Evolutionary conservation across 2,329 filamentous ascomycete genomes (phyloP).

Genomic region (Penicillium sp.): DNA sequence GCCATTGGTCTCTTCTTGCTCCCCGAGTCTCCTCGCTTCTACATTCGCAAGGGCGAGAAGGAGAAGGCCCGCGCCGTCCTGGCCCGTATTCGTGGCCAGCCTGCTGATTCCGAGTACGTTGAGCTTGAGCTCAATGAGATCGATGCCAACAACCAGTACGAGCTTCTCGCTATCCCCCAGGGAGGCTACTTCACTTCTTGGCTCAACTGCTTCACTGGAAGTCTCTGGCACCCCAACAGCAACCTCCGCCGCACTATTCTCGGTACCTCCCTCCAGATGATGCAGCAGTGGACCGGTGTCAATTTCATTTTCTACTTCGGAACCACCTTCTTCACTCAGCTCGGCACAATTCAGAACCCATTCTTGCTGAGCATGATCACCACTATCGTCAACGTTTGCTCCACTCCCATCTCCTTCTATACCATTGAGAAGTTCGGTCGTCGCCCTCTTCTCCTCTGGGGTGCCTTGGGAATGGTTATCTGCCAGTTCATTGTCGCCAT

Average conservation of each 20-base stretch:
- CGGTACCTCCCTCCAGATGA: conserved; percentile 75
- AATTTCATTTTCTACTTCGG: conserved; percentile 93
- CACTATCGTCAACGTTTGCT: conserved; percentile 83
- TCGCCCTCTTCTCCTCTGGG: conserved; percentile 75
- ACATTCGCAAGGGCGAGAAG: conserved; percentile 73
- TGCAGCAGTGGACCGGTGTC: conserved; percentile 81
- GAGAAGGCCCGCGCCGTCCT: conserved; percentile 65
- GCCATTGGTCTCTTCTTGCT: conserved; percentile 71
- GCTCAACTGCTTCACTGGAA: conserved; percentile 64
- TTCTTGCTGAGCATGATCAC: conserved; percentile 86
- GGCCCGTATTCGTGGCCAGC: conserved; percentile 71
- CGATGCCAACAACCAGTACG: conserved; percentile 85
- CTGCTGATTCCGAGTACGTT: conserved; percentile 71
- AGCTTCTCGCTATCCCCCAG: conserved; percentile 67
- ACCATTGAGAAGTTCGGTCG: conserved; percentile 81
- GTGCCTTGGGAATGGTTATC: conserved; percentile 78
- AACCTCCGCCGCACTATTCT: conserved; percentile 68
- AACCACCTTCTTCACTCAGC: conserved; percentile 78
- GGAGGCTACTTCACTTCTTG: conserved; percentile 68
- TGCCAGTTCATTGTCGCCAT: conserved; percentile 88
- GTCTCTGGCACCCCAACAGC: conserved; percentile 54
- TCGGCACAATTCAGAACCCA: conserved; percentile 72
- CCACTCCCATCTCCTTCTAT: conserved; percentile 85
- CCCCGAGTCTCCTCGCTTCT: conserved; percentile 84
- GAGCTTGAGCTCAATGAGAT: conserved; percentile 80